Conservation (phyloP, 495 filamentous ascomycete genomes). For the Podospora anserina region DNA sequence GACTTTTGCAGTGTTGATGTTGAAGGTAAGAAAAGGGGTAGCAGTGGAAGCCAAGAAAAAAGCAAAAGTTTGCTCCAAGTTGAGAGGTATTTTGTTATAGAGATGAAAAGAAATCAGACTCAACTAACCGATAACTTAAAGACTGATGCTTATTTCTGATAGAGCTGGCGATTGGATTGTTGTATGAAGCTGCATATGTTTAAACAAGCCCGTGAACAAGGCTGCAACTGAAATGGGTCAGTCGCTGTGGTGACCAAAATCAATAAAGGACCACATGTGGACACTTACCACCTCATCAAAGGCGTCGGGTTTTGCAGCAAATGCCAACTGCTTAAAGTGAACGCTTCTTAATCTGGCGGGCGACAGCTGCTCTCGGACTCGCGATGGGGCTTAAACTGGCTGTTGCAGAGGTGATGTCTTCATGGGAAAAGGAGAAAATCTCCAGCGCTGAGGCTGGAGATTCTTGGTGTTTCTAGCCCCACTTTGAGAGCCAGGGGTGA, state of each 20-base stretch:
- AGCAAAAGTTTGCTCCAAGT: background rate
- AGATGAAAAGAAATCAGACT: background rate
- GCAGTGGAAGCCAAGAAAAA: background rate
- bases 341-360: background rate
- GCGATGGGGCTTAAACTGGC: background rate
- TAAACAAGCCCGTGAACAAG: background rate
- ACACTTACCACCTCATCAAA: background rate
- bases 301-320: background rate
- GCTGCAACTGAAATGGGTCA: background rate
- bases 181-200: background rate
- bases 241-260: background rate
- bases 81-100: background rate
- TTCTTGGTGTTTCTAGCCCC: background rate
- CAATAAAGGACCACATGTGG: background rate
- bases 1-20: background rate
- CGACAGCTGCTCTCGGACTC: background rate
- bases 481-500: background rate
- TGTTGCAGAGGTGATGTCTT: background rate
- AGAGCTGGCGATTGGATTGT: background rate
- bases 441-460: background rate
- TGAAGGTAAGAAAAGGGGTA: background rate
- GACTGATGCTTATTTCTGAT: background rate
- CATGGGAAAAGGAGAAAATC: background rate
- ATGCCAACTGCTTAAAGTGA: background rate
- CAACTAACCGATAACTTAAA: background rate